Conservation (phyloP, 1,284 basidiomycete species). For the Neolentinus lepideus region DNA sequence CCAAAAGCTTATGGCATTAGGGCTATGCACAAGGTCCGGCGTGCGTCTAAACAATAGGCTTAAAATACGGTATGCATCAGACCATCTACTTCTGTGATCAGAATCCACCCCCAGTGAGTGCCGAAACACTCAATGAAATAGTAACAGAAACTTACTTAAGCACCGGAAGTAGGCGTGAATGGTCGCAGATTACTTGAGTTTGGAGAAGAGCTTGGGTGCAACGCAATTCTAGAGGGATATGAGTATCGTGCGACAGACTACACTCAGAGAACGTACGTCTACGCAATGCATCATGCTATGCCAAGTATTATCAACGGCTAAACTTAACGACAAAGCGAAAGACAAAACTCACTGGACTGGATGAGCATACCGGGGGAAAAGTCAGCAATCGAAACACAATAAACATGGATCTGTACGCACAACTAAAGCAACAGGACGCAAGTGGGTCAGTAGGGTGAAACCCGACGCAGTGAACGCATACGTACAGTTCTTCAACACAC, state of each 20-base stretch:
- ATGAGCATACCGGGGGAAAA: conserved; percentile 10
- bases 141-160: neutral
- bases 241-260: conserved; percentile 6
- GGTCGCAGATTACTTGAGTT: conserved; percentile 26
- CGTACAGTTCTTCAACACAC: conserved; percentile 85
- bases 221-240: conserved; percentile 50
- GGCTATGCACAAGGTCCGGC: neutral
- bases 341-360: conserved; percentile 54
- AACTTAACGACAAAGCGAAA: conserved; percentile 1
- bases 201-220: conserved; percentile 76
- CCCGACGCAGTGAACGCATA: conserved; percentile 9
- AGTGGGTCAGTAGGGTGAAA: conserved; percentile 3
- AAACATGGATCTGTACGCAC: conserved; percentile 31
- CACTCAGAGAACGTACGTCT: conserved; percentile 47
- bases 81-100: neutral
- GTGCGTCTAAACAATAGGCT: neutral
- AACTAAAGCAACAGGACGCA: conserved; percentile 25
- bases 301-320: conserved; percentile 6
- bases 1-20: neutral
- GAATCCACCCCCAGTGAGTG: neutral
- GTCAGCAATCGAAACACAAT: conserved; percentile 11
- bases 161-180: conserved; percentile 28
- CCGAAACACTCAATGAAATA: neutral
- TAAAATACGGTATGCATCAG: neutral
- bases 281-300: conserved; percentile 86